phyloP scores from a whole-genome alignment of 371 early-diverging fungal genomes.

The Haplosporangium sp. region DNA sequence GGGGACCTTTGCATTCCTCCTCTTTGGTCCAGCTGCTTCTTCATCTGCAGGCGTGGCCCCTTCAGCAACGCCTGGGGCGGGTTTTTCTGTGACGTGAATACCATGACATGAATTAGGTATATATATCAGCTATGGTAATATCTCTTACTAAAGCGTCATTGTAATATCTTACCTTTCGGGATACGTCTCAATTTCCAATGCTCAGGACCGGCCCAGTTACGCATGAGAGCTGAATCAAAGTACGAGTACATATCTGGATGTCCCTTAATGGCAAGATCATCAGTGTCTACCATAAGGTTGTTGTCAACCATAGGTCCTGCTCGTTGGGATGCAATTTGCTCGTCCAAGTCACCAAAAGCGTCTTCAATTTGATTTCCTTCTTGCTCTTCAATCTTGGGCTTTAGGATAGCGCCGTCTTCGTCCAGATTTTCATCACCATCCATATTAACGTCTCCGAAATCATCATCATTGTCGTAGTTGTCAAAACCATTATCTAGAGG shows the following conservation, averaged over 20 bases:
- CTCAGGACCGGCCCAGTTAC: slow-evolving; percentile 96
- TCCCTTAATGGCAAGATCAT: slow-evolving; percentile 60
- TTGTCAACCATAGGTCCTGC: slow-evolving; percentile 58
- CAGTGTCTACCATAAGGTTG: slow-evolving; percentile 59
- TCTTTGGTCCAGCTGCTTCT: slow-evolving; percentile 42
- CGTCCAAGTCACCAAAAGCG: slow-evolving; percentile 57
- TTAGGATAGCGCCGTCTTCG: slow-evolving; percentile 25
- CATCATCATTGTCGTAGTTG: slow-evolving; percentile 30
- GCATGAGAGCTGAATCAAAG: slow-evolving; percentile 85
- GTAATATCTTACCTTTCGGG: slow-evolving; percentile 51
- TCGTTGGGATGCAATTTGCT: slow-evolving; percentile 42
- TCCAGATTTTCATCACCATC: slow-evolving; percentile 30
- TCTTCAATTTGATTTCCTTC: slow-evolving; percentile 38
- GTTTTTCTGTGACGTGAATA: slow-evolving; percentile 21
- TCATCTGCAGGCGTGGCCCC: slow-evolving; percentile 34
- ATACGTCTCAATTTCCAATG: slow-evolving; percentile 86
- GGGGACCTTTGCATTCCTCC: slow-evolving; percentile 44
- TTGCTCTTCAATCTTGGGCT: slow-evolving; percentile 17
- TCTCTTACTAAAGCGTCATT: neutral
- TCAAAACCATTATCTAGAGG: slow-evolving; percentile 14
- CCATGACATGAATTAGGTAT: neutral
- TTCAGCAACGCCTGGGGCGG: slow-evolving; percentile 24
- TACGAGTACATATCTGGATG: slow-evolving; percentile 85
- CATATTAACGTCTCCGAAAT: slow-evolving; percentile 28
- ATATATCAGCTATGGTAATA: neutral